phyloP scores from a whole-genome alignment of 1,139 yeast species.

The Suhomyces wounanorum region DNA sequence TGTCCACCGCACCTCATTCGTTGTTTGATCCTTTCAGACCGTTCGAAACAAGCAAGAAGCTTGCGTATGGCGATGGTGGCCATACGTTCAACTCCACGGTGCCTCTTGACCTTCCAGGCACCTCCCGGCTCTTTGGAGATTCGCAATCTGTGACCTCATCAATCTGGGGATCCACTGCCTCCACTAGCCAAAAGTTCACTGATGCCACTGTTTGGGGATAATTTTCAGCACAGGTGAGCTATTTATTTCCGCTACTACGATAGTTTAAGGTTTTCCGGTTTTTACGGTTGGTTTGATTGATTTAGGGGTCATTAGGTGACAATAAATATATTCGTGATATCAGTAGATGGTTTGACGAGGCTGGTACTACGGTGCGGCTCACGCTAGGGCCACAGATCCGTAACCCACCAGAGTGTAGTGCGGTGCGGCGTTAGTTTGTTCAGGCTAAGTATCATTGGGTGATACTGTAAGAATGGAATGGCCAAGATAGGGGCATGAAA shows the following conservation, averaged over 20 bases:
- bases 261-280: slow-evolving; percentile 2
- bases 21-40: slow-evolving; percentile 28
- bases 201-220: slow-evolving; percentile 28
- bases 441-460: no score
- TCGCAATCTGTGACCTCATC: slow-evolving; percentile 4
- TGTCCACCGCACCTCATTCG: not conserved
- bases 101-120: slow-evolving; percentile 4
- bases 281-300: slow-evolving; percentile 5
- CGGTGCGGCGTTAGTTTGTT: not conserved
- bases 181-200: slow-evolving; percentile 7
- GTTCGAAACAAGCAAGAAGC: slow-evolving; percentile 9
- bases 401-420: not conserved
- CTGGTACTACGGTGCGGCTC: not conserved
- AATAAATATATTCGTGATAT: not conserved
- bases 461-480: no score
- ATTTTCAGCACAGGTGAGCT: not conserved
- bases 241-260: slow-evolving; percentile 5
- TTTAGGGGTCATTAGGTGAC: slow-evolving; percentile 7
- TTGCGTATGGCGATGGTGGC: not conserved
- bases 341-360: not conserved
- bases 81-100: slow-evolving; percentile 4
- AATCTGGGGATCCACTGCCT: slow-evolving; percentile 15
- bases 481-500: no score
- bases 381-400: not conserved
- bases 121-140: slow-evolving; percentile 8